Conservation (phyloP, 2,329 filamentous ascomycete genomes). For the Pyricularia sp. region DNA sequence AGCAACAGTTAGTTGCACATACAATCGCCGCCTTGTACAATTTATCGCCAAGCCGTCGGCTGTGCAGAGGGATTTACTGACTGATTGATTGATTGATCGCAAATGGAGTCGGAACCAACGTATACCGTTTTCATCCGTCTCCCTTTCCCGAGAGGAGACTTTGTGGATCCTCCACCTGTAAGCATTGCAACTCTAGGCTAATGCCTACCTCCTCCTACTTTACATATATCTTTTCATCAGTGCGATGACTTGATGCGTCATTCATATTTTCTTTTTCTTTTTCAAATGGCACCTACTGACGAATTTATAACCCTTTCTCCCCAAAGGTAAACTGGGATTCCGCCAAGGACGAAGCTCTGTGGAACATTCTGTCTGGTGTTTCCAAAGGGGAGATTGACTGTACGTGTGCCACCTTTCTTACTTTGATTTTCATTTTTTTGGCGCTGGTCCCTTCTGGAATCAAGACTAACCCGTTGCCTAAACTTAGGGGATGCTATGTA, state of each 20-base stretch:
- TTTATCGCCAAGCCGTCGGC: neutral
- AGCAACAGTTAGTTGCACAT: neutral
- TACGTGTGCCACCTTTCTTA: conserved; percentile 24
- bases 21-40: neutral
- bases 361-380: conserved; percentile 79
- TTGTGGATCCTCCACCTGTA: conserved; percentile 83
- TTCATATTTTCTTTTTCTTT: neutral
- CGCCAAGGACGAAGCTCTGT: conserved; percentile 76
- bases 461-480: neutral
- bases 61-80: neutral
- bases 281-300: conserved; percentile 11
- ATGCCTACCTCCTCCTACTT: neutral
- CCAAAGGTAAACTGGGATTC: conserved; percentile 80
- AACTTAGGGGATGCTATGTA: conserved; percentile 5
- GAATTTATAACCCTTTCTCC: conserved; percentile 11
- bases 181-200: conserved; percentile 15
- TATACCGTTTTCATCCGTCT: conserved; percentile 79
- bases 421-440: neutral
- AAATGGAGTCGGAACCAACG: conserved; percentile 33
- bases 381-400: conserved; percentile 83
- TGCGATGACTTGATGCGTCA: neutral
- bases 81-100: neutral
- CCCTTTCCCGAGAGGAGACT: conserved; percentile 79
- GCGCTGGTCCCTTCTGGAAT: neutral
- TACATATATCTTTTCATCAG: conserved; percentile 1